phyloP scores from a whole-genome alignment of 2,329 filamentous ascomycete genomes.

The Domatiomyces catenatus region DNA sequence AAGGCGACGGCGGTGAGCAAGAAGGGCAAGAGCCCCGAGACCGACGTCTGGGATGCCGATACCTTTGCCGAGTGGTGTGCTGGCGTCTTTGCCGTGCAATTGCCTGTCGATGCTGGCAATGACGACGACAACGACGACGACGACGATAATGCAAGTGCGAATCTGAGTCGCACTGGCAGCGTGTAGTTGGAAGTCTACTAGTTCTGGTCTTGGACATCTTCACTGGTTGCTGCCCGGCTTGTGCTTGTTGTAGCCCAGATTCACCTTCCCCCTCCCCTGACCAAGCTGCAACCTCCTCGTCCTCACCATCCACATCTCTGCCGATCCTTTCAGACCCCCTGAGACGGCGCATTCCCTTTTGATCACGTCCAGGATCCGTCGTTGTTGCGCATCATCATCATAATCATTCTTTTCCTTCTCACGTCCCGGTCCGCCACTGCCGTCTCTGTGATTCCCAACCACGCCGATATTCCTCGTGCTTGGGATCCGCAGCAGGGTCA shows the following conservation, averaged over 20 bases:
- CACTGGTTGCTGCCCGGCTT: background rate
- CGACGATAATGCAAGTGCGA: conserved; percentile 8
- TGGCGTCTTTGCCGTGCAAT: conserved; percentile 36
- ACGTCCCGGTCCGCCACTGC: conserved; percentile 2
- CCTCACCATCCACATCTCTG: conserved; percentile 37
- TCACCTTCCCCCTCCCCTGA: conserved; percentile 26
- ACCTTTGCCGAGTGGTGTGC: conserved; percentile 49
- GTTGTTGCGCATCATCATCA: conserved; percentile 23
- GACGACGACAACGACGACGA: conserved; percentile 11
- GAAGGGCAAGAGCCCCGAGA: conserved; percentile 46
- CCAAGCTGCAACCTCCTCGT: conserved; percentile 33
- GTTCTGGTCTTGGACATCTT: background rate
- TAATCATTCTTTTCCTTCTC: conserved; percentile 12
- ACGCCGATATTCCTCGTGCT: conserved; percentile 78
- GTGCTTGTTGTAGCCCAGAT: conserved; percentile 6
- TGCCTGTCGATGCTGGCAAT: conserved; percentile 19
- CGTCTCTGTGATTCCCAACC: conserved; percentile 43
- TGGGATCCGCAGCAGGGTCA: conserved; percentile 79
- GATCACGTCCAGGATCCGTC: conserved; percentile 46
- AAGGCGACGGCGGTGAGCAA: conserved; percentile 18
- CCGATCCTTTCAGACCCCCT: conserved; percentile 30
- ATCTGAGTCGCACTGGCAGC: conserved; percentile 13
- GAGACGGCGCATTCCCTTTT: conserved; percentile 36
- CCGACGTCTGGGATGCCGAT: conserved; percentile 50
- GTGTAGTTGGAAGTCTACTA: conserved; percentile 2